Percentiles rank a stretch among this genome's conserved stretches.
phyloP scores from a whole-genome alignment of 257 asterid species.

The Anisodus acutangulus region DNA sequence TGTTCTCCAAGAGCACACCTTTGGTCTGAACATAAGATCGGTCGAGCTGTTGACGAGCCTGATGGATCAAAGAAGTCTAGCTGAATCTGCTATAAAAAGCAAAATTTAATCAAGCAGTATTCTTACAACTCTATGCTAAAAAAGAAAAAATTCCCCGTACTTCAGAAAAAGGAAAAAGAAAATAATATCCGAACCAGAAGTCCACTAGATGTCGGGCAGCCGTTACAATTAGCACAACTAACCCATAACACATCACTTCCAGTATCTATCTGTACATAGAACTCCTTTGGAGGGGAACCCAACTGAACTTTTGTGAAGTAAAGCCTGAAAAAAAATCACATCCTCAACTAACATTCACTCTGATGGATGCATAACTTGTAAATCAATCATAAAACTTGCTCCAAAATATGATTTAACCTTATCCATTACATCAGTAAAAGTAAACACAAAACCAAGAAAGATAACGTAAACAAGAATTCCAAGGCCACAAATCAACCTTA shows the following conservation, averaged over 20 bases:
- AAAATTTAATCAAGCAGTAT: conserved; percentile 18
- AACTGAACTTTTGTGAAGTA: conserved; percentile 79
- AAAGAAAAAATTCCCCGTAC: neutral
- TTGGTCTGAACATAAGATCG: conserved; percentile 81
- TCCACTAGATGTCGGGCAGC: conserved; percentile 94
- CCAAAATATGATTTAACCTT: neutral
- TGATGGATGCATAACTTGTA: neutral
- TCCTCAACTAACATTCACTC: conserved; percentile 22
- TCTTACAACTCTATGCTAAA: neutral
- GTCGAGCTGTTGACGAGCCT: conserved; percentile 61
- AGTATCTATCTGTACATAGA: conserved; percentile 94
- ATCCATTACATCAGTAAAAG: neutral
- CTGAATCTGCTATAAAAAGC: conserved; percentile 56
- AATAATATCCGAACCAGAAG: conserved; percentile 62
- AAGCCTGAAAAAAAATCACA: conserved; percentile 59
- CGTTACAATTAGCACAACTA: conserved; percentile 79
- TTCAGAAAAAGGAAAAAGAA: neutral
- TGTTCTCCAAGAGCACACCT: conserved; percentile 71
- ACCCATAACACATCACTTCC: conserved; percentile 99
- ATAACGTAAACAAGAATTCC: conserved; percentile 4
- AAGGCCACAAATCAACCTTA: conserved; percentile 8
- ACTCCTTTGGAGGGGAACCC: conserved; percentile 91
- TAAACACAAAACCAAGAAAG: neutral
- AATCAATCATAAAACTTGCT: neutral
- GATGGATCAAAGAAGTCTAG: conserved; percentile 88